Percentiles rank a stretch among this genome's conserved stretches.
Conservation (phyloP, 202 grass and related monocot species). For the Carex sylvatica region DNA sequence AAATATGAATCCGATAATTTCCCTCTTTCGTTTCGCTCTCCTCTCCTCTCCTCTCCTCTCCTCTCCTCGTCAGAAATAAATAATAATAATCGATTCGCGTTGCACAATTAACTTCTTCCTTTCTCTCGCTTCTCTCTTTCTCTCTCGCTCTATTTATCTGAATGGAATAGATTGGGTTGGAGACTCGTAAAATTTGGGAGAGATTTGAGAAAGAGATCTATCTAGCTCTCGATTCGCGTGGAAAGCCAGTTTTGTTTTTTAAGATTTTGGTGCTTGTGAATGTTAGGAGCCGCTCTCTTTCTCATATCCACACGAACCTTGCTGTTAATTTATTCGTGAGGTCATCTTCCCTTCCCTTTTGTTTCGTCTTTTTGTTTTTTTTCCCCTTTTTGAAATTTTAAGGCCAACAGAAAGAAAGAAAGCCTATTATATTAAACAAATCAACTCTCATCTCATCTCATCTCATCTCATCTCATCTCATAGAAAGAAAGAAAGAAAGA, state of each 20-base stretch:
- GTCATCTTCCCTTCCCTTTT: neutral
- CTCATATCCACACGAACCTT: neutral
- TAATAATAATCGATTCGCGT: neutral
- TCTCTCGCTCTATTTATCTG: neutral
- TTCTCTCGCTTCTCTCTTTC: neutral
- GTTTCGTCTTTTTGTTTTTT: constrained; percentile 22
- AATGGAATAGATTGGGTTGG: constrained; percentile 3
- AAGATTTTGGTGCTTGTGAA: neutral
- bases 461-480: too few species aligned
- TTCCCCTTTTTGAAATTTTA: constrained; percentile 6
- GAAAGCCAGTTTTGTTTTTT: neutral
- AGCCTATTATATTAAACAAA: too few species aligned
- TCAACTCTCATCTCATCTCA: too few species aligned
- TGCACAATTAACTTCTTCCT: neutral
- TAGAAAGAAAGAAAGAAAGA: too few species aligned
- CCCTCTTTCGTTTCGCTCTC: neutral
- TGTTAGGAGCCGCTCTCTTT: neutral
- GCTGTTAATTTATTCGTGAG: constrained; percentile 12
- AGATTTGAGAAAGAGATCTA: constrained; percentile 4
- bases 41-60: neutral
- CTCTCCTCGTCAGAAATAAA: neutral
- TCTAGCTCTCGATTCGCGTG: neutral
- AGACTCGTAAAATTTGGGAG: neutral
- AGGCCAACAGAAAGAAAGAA: constrained; percentile 3
- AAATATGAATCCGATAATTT: neutral